Evolutionary conservation across 805 yeast genomes (phyloP), one percentile per base, ranked within the genome.

Genomic region (Diddensiella transvaalensis): DNA sequence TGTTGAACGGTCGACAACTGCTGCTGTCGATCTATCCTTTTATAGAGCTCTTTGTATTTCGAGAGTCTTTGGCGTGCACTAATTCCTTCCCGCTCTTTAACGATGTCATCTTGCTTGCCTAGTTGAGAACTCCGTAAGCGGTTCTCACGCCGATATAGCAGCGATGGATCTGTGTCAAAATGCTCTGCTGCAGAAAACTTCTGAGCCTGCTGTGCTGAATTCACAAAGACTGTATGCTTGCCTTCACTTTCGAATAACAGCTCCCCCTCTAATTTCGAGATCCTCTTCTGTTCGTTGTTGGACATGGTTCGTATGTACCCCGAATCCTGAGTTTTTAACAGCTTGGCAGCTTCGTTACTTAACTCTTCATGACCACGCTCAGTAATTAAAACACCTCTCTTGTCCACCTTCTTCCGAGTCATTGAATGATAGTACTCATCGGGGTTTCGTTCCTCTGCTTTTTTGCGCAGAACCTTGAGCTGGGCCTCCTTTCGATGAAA

Each of bases 361-460:
- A 89, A 67, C 17, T 79, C 85, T 43, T 65, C 68, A 38, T 56
- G 52, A 3, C 62, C 66, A 52, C 95, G 74, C 19, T 86, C 87
- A 1, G 81, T 70, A 8, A 85, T 64, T 42, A 85, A 60, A 5
- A 86, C 74, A 1, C 97, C 97, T 8, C 76, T 71, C 1, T 73
- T 69, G 54, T 88, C 95, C 3, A 93, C 80, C 59, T 74, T 76
- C 51, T 74, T 72, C 11, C 76, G 73, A 26, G 83, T 78, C 99
- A 93, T 93, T 18, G 88, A 93, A 78, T 88, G 96, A 67, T 91
- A 89, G 70, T 85, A 93, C 67, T 93, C 99, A 75, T 93, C 99
- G 13, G 95, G 95, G 64, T 93, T 93, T 58, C 88, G 77, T 40
- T 75, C 74, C 32, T 75, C 70, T 1, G 86, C 95, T 63, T 88